Conservation (phyloP, 2,329 filamentous ascomycete species). For the Diaporthe sp. region DNA sequence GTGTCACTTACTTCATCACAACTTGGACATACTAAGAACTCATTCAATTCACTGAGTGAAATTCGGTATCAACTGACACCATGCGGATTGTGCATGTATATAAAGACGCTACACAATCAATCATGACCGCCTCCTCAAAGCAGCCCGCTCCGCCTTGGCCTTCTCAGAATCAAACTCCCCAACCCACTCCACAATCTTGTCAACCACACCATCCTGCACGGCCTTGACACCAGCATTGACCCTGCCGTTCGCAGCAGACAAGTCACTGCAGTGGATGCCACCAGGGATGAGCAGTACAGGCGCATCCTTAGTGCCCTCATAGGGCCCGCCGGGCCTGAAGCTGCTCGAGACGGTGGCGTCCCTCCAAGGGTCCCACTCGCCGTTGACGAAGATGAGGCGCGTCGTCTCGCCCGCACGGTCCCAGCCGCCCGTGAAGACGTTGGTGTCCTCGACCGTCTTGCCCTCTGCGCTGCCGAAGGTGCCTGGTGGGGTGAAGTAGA, state of each 20-base stretch:
- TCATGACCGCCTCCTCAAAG: not conserved
- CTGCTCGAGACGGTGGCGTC: conserved; percentile 50
- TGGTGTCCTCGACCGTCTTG: conserved; percentile 46
- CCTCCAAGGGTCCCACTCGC: conserved; percentile 53
- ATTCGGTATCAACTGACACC: not conserved
- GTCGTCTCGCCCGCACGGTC: conserved; percentile 49
- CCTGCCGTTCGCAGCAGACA: conserved; percentile 56
- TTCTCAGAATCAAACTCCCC: conserved; percentile 56
- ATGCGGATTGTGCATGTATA: not conserved
- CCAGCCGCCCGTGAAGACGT: conserved; percentile 54
- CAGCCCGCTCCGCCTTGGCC: conserved; percentile 30
- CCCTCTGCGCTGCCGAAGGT: conserved; percentile 47
- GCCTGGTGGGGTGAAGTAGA: conserved; percentile 55
- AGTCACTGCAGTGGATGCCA: conserved; percentile 53
- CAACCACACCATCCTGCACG: conserved; percentile 62
- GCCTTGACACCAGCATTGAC: conserved; percentile 60
- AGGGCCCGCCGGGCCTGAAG: conserved; percentile 51
- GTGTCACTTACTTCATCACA: too few species aligned
- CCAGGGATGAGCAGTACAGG: conserved; percentile 48
- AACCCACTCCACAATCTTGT: conserved; percentile 65
- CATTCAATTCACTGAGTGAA: not conserved
- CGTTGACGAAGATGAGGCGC: conserved; percentile 52
- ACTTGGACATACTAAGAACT: too few species aligned
- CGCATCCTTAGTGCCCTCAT: conserved; percentile 45
- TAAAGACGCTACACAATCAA: not conserved